These are phyloP conservation scores for Nephelium lappaceum DNA, from an alignment of 345 rosid genomes.

Conservation along the genomic window DNA sequence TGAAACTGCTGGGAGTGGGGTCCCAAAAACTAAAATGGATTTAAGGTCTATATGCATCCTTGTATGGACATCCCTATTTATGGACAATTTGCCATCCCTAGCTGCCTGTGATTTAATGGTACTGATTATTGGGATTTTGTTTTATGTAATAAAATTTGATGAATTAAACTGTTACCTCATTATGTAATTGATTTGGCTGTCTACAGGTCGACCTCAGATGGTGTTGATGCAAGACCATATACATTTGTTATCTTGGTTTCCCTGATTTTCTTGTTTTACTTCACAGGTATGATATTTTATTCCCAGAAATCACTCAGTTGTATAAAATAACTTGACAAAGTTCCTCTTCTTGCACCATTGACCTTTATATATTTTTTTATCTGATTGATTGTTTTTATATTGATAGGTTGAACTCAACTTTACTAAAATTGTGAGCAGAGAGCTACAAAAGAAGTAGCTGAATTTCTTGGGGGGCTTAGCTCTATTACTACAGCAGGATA, in stretches of 20 bases:
- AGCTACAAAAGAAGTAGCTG: slow-evolving; percentile 12
- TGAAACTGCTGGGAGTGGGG: no score
- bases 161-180: neutral
- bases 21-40: no score
- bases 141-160: neutral
- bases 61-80: no score
- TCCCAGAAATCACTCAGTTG: neutral
- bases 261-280: slow-evolving; percentile 30
- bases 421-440: slow-evolving; percentile 11
- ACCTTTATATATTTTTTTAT: neutral
- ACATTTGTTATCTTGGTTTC: slow-evolving; percentile 29
- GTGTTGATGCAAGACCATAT: slow-evolving; percentile 36
- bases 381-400: neutral
- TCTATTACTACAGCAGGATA: neutral
- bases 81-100: no score
- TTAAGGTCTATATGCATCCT: no score
- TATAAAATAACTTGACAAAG: neutral
- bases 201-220: slow-evolving; percentile 57
- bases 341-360: neutral
- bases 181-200: slow-evolving; percentile 11
- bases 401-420: slow-evolving; percentile 15
- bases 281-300: slow-evolving; percentile 34
- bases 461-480: slow-evolving; percentile 3
- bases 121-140: neutral
- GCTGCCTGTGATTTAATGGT: neutral